A percentile compares a stretch with the other conserved stretches of the same genome.
Evolutionary conservation across 345 rosid species (phyloP).

Genomic region (Lepidium aucheri): DNA sequence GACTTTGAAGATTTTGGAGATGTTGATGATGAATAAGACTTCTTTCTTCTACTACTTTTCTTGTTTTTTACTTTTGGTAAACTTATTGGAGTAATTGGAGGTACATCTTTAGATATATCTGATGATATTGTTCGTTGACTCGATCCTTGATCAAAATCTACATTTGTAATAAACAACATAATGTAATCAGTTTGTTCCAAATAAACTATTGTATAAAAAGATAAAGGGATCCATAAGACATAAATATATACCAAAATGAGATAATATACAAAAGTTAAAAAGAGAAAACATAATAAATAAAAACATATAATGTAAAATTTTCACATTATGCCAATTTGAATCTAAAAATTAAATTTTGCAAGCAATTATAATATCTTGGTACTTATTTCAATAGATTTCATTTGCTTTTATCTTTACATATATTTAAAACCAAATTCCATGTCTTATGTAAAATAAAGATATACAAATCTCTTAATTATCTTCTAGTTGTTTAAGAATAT

Average conservation of each 20-base stretch:
- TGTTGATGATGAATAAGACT: constrained; percentile 19
- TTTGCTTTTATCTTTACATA: background rate
- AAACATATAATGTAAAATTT: background rate
- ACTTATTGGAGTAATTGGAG: background rate
- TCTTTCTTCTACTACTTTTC: constrained; percentile 14
- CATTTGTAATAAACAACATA: background rate
- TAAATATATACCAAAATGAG: background rate
- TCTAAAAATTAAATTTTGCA: background rate
- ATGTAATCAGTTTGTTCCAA: background rate
- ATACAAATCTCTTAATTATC: background rate
- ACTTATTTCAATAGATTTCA: background rate
- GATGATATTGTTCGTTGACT: constrained; percentile 14
- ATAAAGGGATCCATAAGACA: background rate
- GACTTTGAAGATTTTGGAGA: constrained; percentile 25
- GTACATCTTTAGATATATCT: constrained; percentile 7
- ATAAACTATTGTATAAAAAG: background rate
- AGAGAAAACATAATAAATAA: background rate
- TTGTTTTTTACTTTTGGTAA: constrained; percentile 15
- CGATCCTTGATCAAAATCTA: constrained; percentile 24
- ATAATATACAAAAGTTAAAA: background rate
- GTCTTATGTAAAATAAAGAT: background rate
- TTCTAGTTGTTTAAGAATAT: background rate
- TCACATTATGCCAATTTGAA: background rate
- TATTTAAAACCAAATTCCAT: background rate
- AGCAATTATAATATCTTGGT: background rate